Conservation (phyloP, 371 early-diverging fungal species). For the Syncephalastrum monosporum region DNA sequence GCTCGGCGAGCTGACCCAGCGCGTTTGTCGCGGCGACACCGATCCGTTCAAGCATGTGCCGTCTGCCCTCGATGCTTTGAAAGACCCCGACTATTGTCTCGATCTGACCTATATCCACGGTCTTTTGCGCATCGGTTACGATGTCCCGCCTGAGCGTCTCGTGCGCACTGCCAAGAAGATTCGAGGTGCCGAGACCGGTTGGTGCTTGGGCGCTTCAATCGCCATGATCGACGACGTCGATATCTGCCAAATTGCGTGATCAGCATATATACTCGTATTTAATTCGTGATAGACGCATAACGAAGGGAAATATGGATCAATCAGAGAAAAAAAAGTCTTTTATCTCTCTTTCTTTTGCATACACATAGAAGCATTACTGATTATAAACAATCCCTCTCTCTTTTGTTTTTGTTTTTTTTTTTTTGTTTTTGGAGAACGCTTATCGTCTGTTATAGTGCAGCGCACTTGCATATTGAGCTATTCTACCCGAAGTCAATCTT, state of each 20-base stretch:
- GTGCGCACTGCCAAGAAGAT: constrained; percentile 90
- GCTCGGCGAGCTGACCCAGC: constrained; percentile 60
- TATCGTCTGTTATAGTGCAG: too few relatives aligned
- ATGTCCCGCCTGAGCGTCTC: constrained; percentile 67
- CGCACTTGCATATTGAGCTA: too few relatives aligned
- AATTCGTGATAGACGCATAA: too few relatives aligned
- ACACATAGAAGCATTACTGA: constrained; percentile 10
- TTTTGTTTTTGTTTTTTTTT: too few relatives aligned
- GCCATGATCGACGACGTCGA: constrained; percentile 60
- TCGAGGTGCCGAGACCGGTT: constrained; percentile 89
- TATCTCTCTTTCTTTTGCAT: not conserved
- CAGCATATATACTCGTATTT: not conserved
- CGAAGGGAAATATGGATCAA: too few relatives aligned
- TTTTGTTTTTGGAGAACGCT: constrained; percentile 1
- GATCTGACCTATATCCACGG: constrained; percentile 86
- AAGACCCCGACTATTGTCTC: constrained; percentile 78
- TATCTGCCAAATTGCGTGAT: constrained; percentile 25
- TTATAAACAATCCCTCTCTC: not conserved
- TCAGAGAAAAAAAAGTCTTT: too few relatives aligned
- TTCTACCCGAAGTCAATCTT: too few relatives aligned
- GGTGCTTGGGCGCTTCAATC: constrained; percentile 94
- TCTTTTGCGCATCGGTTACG: constrained; percentile 81
- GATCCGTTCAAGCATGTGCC: constrained; percentile 41
- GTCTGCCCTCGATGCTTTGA: constrained; percentile 36
- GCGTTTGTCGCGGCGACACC: constrained; percentile 61